phyloP scores from a whole-genome alignment of 805 yeast species.

The Clavispora fructus region DNA sequence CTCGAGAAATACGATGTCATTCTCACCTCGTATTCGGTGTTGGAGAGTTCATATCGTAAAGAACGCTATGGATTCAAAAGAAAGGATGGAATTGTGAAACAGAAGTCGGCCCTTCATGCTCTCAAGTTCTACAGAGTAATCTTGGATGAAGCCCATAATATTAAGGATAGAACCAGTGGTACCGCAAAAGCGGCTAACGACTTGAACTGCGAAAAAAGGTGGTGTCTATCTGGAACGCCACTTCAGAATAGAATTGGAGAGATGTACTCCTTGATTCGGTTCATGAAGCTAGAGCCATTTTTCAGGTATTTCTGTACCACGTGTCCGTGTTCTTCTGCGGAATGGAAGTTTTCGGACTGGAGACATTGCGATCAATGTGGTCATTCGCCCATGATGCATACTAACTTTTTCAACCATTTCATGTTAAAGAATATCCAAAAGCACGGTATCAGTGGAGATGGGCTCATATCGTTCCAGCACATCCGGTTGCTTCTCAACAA shows the following conservation, averaged over 20 bases:
- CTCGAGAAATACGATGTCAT: conserved; percentile 69
- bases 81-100: conserved; percentile 65
- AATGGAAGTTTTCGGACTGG: conserved; percentile 82
- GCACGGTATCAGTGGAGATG: conserved; percentile 76
- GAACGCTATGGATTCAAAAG: conserved; percentile 80
- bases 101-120: conserved; percentile 67
- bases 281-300: conserved; percentile 78
- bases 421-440: conserved; percentile 91
- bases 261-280: conserved; percentile 85
- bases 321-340: conserved; percentile 76
- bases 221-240: conserved; percentile 97
- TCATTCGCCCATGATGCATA: conserved; percentile 91
- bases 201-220: conserved; percentile 65
- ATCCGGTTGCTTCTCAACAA: conserved; percentile 70
- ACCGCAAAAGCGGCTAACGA: conserved; percentile 89
- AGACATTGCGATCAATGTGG: conserved; percentile 83
- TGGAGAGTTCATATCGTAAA: conserved; percentile 82
- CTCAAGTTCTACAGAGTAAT: conserved; percentile 79
- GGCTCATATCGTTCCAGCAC: conserved; percentile 68
- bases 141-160: conserved; percentile 95
- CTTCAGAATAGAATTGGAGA: conserved; percentile 95
- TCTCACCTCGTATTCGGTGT: conserved; percentile 86
- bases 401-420: conserved; percentile 93
- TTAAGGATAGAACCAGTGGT: conserved; percentile 89
- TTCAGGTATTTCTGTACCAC: conserved; percentile 88